These are phyloP conservation scores for Plasmodium sp. DNA, from an alignment of 169 alveolate species.

Conservation along the genomic window DNA sequence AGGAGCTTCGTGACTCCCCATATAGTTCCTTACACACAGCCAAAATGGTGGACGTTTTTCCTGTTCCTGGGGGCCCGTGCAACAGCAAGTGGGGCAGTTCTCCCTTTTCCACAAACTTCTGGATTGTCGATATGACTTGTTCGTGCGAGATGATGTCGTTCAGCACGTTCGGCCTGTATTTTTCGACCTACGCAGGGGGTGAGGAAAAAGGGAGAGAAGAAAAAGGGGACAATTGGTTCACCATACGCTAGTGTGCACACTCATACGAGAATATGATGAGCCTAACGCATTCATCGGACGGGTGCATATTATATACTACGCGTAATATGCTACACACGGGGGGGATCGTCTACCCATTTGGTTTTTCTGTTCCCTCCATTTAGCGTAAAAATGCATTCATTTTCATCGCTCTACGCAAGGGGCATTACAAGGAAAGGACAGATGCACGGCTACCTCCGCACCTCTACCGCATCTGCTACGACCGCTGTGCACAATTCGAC, in stretches of 20 bases:
- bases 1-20: slow-evolving; percentile 86
- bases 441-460: background rate
- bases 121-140: slow-evolving; percentile 93
- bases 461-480: background rate
- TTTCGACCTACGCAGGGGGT: slow-evolving; percentile 92
- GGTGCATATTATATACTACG: background rate
- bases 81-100: slow-evolving; percentile 95
- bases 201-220: background rate
- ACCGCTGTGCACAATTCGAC: background rate
- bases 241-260: background rate
- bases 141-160: slow-evolving; percentile 96
- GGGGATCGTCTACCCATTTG: background rate
- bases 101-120: slow-evolving; percentile 94
- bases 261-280: background rate
- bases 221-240: background rate
- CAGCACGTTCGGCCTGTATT: slow-evolving; percentile 95
- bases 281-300: background rate
- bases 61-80: slow-evolving; percentile 99
- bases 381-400: background rate
- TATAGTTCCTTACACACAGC: slow-evolving; percentile 95
- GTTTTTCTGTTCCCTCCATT: background rate
- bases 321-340: background rate
- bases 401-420: background rate
- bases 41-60: slow-evolving; percentile 94
- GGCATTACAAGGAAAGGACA: background rate